A percentile compares a stretch with the other conserved stretches of the same genome.
These are phyloP conservation scores for Cyphellophora attinorum DNA, from an alignment of 2,329 filamentous ascomycete genomes.

Conservation along the genomic window DNA sequence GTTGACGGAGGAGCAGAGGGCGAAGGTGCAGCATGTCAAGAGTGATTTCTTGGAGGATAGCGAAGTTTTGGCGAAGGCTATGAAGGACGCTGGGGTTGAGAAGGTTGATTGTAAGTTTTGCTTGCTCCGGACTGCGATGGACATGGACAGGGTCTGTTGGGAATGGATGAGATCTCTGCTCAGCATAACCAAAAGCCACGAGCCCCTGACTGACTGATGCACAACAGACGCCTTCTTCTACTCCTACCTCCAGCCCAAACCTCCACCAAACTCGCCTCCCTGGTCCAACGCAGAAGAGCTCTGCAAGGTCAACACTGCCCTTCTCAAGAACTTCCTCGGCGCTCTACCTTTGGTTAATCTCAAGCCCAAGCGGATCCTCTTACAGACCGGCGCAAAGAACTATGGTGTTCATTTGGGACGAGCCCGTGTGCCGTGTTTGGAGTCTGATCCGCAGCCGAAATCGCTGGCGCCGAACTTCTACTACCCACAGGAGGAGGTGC, in stretches of 20 bases:
- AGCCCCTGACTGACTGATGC: too few species aligned
- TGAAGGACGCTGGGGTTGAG: constrained; percentile 1
- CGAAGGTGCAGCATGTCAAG: constrained; percentile 33
- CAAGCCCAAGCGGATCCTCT: constrained; percentile 36
- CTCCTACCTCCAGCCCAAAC: constrained; percentile 1
- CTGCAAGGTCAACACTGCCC: constrained; percentile 33
- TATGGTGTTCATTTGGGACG: constrained; percentile 43
- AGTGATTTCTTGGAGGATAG: constrained; percentile 26
- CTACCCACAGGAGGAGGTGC: constrained; percentile 20
- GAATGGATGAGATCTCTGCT: too few species aligned
- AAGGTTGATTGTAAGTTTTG: not conserved
- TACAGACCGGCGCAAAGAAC: constrained; percentile 45
- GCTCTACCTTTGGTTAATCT: constrained; percentile 33
- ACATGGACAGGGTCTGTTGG: too few species aligned
- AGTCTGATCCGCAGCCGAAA: constrained; percentile 21
- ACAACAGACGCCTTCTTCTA: constrained; percentile 2
- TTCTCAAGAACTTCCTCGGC: constrained; percentile 40
- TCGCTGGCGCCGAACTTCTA: constrained; percentile 21
- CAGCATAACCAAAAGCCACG: too few species aligned
- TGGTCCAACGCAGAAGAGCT: constrained; percentile 45
- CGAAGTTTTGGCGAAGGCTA: constrained; percentile 19
- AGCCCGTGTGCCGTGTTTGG: constrained; percentile 12
- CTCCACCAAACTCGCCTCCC: constrained; percentile 18
- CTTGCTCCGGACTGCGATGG: not conserved
- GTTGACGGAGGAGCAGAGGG: constrained; percentile 25